Evolutionary conservation across 192 early-diverging fungal genomes (phyloP).

Genomic region (Gonapodya prolifera): DNA sequence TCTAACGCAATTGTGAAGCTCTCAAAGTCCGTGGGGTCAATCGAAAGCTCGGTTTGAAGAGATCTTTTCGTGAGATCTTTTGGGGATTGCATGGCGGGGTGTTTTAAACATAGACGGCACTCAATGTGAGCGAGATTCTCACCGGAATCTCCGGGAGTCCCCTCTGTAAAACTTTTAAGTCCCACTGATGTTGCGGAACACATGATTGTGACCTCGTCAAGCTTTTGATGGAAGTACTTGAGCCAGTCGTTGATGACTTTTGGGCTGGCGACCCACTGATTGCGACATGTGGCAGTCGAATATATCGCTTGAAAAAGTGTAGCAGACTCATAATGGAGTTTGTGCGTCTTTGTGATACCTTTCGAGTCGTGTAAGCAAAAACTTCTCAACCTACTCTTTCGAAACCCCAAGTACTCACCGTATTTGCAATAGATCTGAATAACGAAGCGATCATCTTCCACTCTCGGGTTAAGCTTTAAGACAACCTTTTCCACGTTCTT

Average conservation of each 20-base stretch:
- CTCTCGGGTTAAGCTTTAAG: background rate
- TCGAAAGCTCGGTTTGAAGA: background rate
- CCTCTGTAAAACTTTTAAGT: background rate
- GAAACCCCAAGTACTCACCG: background rate
- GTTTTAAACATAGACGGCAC: too few species aligned
- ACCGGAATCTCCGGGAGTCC: background rate
- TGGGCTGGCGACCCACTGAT: background rate
- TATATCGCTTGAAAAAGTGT: background rate
- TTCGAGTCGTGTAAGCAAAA: background rate
- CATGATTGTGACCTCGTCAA: background rate
- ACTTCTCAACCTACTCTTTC: too few species aligned
- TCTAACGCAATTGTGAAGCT: background rate
- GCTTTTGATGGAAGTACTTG: background rate
- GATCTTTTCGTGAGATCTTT: background rate
- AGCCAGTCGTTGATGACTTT: background rate
- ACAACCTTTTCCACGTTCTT: background rate
- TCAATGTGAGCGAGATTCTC: background rate
- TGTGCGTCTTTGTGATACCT: background rate
- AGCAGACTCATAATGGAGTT: background rate
- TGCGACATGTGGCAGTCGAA: background rate
- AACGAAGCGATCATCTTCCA: background rate
- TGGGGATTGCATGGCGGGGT: too few species aligned
- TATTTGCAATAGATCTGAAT: background rate
- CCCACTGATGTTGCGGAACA: background rate
- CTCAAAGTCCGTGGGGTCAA: constrained; percentile 1